Conservation (phyloP, 2,329 filamentous ascomycete genomes). For the Aspergillus aculeatus region DNA sequence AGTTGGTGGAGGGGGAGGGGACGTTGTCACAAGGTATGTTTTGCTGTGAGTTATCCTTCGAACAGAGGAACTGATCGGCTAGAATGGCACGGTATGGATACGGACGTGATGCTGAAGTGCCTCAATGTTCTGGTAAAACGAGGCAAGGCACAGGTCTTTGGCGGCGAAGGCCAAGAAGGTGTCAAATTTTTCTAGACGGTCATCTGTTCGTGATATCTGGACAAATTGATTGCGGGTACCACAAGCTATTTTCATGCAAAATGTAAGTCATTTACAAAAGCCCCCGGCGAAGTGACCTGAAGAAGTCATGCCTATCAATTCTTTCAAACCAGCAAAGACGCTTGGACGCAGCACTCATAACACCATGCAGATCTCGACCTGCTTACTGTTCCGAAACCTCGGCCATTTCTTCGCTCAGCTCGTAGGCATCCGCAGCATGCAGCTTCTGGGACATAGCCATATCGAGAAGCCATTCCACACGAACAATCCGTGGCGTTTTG, state of each 20-base stretch:
- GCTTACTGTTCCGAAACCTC: conserved; percentile 22
- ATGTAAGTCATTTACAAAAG: conserved; percentile 15
- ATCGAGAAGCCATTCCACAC: conserved; percentile 84
- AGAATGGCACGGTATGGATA: conserved; percentile 89
- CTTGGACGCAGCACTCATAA: conserved; percentile 7
- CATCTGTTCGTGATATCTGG: background rate
- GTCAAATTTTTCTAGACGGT: conserved; percentile 78
- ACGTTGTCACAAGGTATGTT: conserved; percentile 64
- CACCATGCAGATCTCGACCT: background rate
- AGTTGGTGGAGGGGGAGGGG: conserved; percentile 82
- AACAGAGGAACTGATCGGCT: conserved; percentile 13
- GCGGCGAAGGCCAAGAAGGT: conserved; percentile 79
- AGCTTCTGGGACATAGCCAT: conserved; percentile 86
- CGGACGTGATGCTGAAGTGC: conserved; percentile 74
- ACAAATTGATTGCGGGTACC: background rate
- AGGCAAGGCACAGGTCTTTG: conserved; percentile 91
- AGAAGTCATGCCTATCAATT: conserved; percentile 6
- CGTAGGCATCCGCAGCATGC: conserved; percentile 64
- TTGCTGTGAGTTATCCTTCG: background rate
- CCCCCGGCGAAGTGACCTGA: conserved; percentile 9
- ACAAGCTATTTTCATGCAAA: conserved; percentile 11
- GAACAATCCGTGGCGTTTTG: conserved; percentile 77
- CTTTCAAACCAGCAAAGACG: background rate
- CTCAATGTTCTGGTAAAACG: conserved; percentile 80
- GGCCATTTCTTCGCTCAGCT: conserved; percentile 35